Conservation (phyloP, 2,329 filamentous ascomycete species). For the Penicillium occitanis region DNA sequence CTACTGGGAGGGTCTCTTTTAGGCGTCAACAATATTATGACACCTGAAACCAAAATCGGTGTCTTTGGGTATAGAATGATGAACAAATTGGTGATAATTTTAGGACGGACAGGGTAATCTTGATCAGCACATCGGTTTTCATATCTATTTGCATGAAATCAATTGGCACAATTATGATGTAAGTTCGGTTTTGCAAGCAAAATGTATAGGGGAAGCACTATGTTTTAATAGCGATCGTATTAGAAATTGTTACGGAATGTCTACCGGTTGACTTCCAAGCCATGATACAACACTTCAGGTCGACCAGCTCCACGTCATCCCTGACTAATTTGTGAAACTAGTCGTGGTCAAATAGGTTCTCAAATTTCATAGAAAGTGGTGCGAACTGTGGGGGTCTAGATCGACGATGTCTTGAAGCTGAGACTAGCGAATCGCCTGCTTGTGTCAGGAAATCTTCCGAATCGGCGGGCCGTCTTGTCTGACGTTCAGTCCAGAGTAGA, state of each 20-base stretch:
- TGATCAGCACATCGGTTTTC: background rate
- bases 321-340: background rate
- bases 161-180: background rate
- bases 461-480: background rate
- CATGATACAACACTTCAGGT: background rate
- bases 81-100: background rate
- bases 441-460: background rate
- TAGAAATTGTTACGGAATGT: background rate
- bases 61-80: background rate
- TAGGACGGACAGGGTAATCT: background rate
- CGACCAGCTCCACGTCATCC: too few relatives aligned
- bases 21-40: background rate
- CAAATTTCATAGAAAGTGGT: background rate
- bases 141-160: background rate
- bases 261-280: background rate
- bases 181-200: too few relatives aligned
- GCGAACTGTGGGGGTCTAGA: background rate
- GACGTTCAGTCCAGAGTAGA: background rate
- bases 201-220: background rate
- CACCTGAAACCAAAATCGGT: background rate
- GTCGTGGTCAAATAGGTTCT: background rate
- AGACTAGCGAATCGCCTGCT: background rate
- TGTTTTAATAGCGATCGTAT: background rate
- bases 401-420: background rate
- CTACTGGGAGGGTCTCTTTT: background rate